Base-by-base conservation (phyloP, 805 yeast species). In the Saccharomycopsis lassenensis region DNA sequence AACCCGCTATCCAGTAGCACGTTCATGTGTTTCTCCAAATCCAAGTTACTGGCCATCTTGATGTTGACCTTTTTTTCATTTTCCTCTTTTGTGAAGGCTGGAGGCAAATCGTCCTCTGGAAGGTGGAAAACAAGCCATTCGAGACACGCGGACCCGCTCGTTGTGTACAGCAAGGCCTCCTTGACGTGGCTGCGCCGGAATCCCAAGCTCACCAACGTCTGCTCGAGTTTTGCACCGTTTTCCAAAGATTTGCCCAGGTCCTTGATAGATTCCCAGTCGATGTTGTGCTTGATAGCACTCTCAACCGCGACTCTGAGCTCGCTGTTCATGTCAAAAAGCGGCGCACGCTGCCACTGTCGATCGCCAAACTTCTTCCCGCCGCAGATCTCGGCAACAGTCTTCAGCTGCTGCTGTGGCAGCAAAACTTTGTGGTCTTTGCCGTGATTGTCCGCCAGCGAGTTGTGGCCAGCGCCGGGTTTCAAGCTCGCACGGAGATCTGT, bases 71-170 rank as follows among this genome's bases (percentile, higher is more conserved):
- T 70, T 0, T 78, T 62, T 46, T 77, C 85, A 30, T 65, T 66
- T 16, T 67, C 65, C 27, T 71, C 58, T 42, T 76, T 74, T 12
- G 67, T 64, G 48, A 81, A 81, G 31, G 64, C 60, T 0, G 58
- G 46, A 0, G 98, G 98, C 22, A 89, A 60, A 49, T 89, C 98
- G 51, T 87, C 97, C 45, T 91, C 96, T 0, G 97, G 97, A 3
- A 89, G 71, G 50, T 89, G 91, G 46, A 87, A 77, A 7, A 89
- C 57, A 14, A 89, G 65, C 89, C 91, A 81, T 43, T 77, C 83
- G 29, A 81, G 55, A 0, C 78, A 65, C 17, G 67, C 72, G 1
- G 67, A 62, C 37, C 73, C 64, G 1, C 66, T 48, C 3, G 51
- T 45, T 0, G 77, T 52, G 49, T 82, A 82, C 19, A 61, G 57